These are phyloP conservation scores for Tulasnella sp. DNA, from an alignment of 768 basidiomycete genomes.

Conservation along the genomic window DNA sequence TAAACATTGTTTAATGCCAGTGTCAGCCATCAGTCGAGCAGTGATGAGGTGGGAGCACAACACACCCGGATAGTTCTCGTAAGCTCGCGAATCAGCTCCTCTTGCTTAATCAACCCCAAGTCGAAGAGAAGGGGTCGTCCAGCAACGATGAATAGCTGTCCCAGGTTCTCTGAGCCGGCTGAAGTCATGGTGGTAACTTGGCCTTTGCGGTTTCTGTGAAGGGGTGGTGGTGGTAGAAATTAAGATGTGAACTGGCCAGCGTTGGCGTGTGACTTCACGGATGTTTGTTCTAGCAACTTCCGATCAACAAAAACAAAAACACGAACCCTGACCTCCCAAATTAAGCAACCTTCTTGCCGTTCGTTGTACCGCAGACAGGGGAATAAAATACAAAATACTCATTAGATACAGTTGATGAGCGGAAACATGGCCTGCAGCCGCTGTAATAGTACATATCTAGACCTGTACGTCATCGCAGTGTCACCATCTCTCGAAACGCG, in stretches of 20 bases:
- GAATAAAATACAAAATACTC: neutral
- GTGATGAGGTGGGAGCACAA: neutral
- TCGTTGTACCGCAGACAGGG: neutral
- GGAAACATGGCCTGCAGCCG: neutral
- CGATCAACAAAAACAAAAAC: neutral
- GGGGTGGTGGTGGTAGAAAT: neutral
- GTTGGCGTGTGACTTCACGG: conserved; percentile 7
- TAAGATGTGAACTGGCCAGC: conserved; percentile 5
- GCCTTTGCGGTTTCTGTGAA: neutral
- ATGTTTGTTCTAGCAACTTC: conserved; percentile 8
- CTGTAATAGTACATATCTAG: neutral
- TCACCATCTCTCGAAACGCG: neutral
- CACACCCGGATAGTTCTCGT: neutral
- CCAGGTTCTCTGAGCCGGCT: neutral
- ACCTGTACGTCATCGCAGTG: neutral
- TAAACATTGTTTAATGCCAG: neutral
- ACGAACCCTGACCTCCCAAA: neutral
- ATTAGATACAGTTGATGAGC: neutral
- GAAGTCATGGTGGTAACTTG: neutral
- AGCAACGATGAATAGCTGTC: neutral
- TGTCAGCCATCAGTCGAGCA: neutral
- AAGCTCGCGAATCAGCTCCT: conserved; percentile 5
- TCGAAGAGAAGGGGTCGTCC: conserved; percentile 9
- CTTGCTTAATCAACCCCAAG: neutral
- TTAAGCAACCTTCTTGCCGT: neutral